Conservation (phyloP, 805 yeast genomes). For the Yamadazyma nakazawae region DNA sequence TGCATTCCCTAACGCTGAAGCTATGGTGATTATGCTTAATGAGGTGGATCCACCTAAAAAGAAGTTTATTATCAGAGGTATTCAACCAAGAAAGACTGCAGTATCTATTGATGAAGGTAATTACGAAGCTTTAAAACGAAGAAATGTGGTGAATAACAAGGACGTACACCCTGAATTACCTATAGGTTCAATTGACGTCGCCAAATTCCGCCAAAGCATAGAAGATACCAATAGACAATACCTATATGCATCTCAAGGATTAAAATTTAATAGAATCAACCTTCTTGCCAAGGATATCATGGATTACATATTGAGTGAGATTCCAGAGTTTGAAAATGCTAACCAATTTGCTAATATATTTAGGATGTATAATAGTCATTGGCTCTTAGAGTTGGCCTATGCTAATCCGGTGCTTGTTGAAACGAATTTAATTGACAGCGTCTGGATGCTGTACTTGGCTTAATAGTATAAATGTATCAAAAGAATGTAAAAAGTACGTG, state of each 20-base stretch:
- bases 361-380: conserved; percentile 34
- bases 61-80: conserved; percentile 89
- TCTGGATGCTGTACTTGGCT: conserved; percentile 39
- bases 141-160: conserved; percentile 3
- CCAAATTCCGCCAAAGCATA: conserved; percentile 29
- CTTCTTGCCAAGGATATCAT: conserved; percentile 32
- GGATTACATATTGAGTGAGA: conserved; percentile 25
- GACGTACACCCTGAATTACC: conserved; percentile 18
- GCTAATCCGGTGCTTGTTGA: conserved; percentile 41
- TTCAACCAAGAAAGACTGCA: conserved; percentile 73
- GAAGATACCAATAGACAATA: not conserved
- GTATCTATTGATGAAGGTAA: conserved; percentile 45
- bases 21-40: conserved; percentile 79
- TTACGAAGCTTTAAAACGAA: conserved; percentile 38
- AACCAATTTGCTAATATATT: conserved; percentile 24
- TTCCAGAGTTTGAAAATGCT: conserved; percentile 24
- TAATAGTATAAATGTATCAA: conserved; percentile 7
- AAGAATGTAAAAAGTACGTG: not conserved
- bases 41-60: conserved; percentile 48
- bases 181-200: conserved; percentile 36
- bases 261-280: conserved; percentile 23
- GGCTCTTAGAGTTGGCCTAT: conserved; percentile 40
- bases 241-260: conserved; percentile 14
- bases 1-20: conserved; percentile 84
- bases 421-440: conserved; percentile 27